Base-by-base conservation (phyloP, 2,329 filamentous ascomycete genomes). In the Aureobasidium sp. region DNA sequence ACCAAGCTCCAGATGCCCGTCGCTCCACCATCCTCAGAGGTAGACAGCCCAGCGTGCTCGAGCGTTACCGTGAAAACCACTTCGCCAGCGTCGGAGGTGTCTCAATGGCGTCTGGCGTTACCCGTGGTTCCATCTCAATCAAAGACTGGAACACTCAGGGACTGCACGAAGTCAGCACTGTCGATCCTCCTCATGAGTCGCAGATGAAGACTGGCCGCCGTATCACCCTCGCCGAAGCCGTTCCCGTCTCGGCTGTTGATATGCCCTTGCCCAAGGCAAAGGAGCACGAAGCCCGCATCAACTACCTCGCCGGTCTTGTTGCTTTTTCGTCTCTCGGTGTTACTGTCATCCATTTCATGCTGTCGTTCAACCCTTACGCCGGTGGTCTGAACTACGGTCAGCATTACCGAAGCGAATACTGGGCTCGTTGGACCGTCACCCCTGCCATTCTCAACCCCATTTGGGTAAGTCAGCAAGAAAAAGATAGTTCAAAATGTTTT, bases 241-340 rank as follows among this genome's bases (percentile, higher is more conserved):
- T 60, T 27, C 57, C 57, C 25, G 46, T 60, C 2, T 33, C 57
- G 0, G 45, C 57, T 33, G 46, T 60, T 9, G 57, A 60, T 53
- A 50, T 60, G 46, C 57, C 57, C 27, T 15, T 60, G 27, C 57
- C 57, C 6, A 50, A 49, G 25, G 57, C 57, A 7, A 60, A 60
- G 46, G 46, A 40, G 23, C 37, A 51, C n/a, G 57, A 60, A 9
- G 66, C 68, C 23, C 72, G 77, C 35, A 72, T 79, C 42, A 77
- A 79, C 63, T 74, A 79, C 65, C 69, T 79, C 19, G 76, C 77
- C 13, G 77, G 77, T 37, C 66, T 79, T 4, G 74, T 78, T 11
- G 75, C 75, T 1, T 55, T 79, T 5, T 75, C 73, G 61, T 73
- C 75, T 51, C 65, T 79, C 29, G 67, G 76, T 27, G 77, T 79